Conservation (phyloP, 345 rosid species). For the Stellera chamaejasme region DNA sequence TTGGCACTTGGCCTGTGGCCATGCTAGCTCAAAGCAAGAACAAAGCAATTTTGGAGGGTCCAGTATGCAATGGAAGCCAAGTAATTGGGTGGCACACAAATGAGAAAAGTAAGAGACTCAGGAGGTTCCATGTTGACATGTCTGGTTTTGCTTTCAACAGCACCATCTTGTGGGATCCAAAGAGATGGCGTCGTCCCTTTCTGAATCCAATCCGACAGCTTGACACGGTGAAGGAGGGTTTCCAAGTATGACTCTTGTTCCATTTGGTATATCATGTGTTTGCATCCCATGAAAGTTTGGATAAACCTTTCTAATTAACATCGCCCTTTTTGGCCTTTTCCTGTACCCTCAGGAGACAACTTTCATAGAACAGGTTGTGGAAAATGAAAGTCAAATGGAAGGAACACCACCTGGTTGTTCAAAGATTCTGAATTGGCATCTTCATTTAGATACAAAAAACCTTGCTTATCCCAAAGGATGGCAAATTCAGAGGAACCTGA, state of each 20-base stretch:
- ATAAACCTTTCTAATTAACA: not conserved
- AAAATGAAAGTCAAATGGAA: slow-evolving; percentile 94
- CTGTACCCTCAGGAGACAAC: slow-evolving; percentile 60
- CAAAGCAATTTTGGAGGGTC: slow-evolving; percentile 87
- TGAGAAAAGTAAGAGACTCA: slow-evolving; percentile 76
- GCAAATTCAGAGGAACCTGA: slow-evolving; percentile 60
- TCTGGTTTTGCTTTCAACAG: slow-evolving; percentile 96
- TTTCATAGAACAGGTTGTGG: slow-evolving; percentile 83
- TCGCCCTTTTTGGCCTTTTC: not conserved
- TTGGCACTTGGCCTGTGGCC: slow-evolving; percentile 96
- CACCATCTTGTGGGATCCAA: slow-evolving; percentile 87
- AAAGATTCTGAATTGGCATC: slow-evolving; percentile 85
- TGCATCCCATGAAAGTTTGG: too few relatives aligned
- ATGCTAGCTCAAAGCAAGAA: slow-evolving; percentile 86
- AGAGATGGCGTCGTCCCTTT: slow-evolving; percentile 57
- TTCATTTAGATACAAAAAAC: slow-evolving; percentile 53
- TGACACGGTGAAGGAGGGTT: slow-evolving; percentile 81
- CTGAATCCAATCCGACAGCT: slow-evolving; percentile 57
- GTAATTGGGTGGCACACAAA: slow-evolving; percentile 96
- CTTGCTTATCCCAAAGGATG: slow-evolving; percentile 71
- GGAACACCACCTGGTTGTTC: slow-evolving; percentile 65
- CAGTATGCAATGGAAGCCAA: slow-evolving; percentile 71
- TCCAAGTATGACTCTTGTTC: slow-evolving; percentile 48
- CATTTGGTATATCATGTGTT: slow-evolving; percentile 5
- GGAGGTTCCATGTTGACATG: slow-evolving; percentile 94